Base-by-base conservation (phyloP, 192 early-diverging fungal genomes). In the Linnemannia elongata region DNA sequence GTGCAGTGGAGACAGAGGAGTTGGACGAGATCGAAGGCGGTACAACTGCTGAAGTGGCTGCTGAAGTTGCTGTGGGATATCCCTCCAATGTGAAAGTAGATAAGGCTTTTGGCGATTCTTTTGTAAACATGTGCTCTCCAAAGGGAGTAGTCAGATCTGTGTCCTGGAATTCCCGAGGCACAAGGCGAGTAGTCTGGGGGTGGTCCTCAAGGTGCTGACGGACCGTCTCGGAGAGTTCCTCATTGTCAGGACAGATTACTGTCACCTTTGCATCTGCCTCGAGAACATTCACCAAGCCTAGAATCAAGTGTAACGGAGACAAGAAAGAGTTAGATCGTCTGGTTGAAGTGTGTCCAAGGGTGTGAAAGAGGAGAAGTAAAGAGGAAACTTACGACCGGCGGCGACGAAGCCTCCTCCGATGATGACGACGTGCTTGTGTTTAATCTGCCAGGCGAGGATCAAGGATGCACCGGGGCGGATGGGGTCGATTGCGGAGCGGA, bases 351-450 rank as follows among this genome's bases (percentile, higher is more conserved):
- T n/a, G 49, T 22, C 4, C 49, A 76, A 36, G 69, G 17, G 20
- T 18, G 22, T 12, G 42, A 18, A 17, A 35, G 17, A 17, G n/a
- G 42, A 68, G 20, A 39, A 69, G 36, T 3, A 45, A n/a, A 73
- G n/a, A 44, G 15, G 44, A 80, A 22, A 81, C 85, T 42, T 96
- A 47, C 97, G 95, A 38, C 93, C 93, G 18, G 95, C 94, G 7
- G 97, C 96, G 30, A 97, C 96, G 78, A 93, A 90, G 8, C 95
- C 96, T 60, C 97, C 97, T 54, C 97, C 97, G 3, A 99, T 95
- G 71, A 99, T 94, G n/a, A 99, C 88, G 42, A 98, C 93, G n/a
- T 93, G 89, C 78, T 94, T 94, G 1, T 89, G 84, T 72, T 91
- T 92, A 60, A 94, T 93, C 78, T 96, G 94, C 92, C 94, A 97